These are phyloP conservation scores for Pichia occidentalis DNA, from an alignment of 805 yeast species.

Conservation along the genomic window DNA sequence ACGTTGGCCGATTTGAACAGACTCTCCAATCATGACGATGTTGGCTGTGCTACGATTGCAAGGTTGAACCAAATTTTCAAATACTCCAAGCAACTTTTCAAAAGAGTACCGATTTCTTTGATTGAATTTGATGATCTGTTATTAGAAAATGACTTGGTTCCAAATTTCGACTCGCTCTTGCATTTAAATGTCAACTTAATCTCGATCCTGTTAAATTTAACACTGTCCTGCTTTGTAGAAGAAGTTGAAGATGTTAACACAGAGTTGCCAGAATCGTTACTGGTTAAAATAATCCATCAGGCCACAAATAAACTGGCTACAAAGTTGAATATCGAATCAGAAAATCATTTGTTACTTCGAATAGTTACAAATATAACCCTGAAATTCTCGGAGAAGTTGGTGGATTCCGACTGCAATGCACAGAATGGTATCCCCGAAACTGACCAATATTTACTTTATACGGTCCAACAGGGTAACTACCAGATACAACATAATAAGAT, in stretches of 20 bases:
- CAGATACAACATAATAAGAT: conserved; percentile 15
- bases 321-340: too few species aligned
- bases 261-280: too few species aligned
- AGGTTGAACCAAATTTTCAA: not conserved
- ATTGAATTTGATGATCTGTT: conserved; percentile 3
- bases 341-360: conserved; percentile 2
- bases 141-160: not conserved
- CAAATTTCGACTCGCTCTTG: conserved; percentile 1
- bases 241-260: not conserved
- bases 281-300: too few species aligned
- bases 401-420: too few species aligned
- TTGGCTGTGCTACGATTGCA: not conserved
- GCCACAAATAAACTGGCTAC: too few species aligned
- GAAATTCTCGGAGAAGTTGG: too few species aligned
- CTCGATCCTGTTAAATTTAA: not conserved
- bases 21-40: too few species aligned
- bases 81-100: not conserved
- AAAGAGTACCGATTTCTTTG: conserved; percentile 3
- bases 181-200: not conserved
- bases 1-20: not conserved
- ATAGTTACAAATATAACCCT: not conserved
- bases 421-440: not conserved
- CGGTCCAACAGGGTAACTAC: not conserved
- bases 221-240: too few species aligned
- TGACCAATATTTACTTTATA: not conserved